Evolutionary conservation across 1,284 basidiomycete genomes (phyloP).

Genomic region (Megacollybia platyphylla): DNA sequence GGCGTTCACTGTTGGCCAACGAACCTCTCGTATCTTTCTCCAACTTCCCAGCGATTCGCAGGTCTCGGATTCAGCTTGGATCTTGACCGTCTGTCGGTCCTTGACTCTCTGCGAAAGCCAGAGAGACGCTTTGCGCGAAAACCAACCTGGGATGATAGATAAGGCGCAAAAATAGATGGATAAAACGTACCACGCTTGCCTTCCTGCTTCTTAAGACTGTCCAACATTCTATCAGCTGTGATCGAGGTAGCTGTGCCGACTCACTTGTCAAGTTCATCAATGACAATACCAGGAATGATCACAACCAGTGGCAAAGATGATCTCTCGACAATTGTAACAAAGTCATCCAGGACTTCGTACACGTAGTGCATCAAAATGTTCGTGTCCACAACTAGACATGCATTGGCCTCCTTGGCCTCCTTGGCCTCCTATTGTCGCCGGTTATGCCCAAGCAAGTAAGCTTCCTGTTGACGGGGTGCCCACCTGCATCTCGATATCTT

Average conservation of each 20-base stretch:
- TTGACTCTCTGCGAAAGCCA: slow-evolving; percentile 59
- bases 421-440: slow-evolving; percentile 12
- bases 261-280: slow-evolving; percentile 63
- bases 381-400: slow-evolving; percentile 56
- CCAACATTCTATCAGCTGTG: neutral
- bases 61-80: slow-evolving; percentile 57
- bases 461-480: slow-evolving; percentile 7
- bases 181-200: neutral
- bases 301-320: slow-evolving; percentile 36
- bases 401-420: slow-evolving; percentile 22
- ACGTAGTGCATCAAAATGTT: slow-evolving; percentile 53
- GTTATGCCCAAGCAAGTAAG: neutral
- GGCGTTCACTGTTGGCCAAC: slow-evolving; percentile 19
- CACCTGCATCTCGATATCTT: slow-evolving; percentile 61
- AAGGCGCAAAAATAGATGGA: slow-evolving; percentile 1
- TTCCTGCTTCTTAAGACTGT: neutral
- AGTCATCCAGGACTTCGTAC: slow-evolving; percentile 47
- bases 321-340: slow-evolving; percentile 47
- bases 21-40: slow-evolving; percentile 32
- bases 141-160: slow-evolving; percentile 24
- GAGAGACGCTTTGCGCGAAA: slow-evolving; percentile 54
- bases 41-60: slow-evolving; percentile 43
- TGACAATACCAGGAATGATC: slow-evolving; percentile 57
- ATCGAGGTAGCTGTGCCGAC: slow-evolving; percentile 10
- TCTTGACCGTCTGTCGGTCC: slow-evolving; percentile 42